A percentile compares a stretch with the other conserved stretches of the same genome.
phyloP scores from a whole-genome alignment of 208 protist species.

The Trypanosoma lewisi region DNA sequence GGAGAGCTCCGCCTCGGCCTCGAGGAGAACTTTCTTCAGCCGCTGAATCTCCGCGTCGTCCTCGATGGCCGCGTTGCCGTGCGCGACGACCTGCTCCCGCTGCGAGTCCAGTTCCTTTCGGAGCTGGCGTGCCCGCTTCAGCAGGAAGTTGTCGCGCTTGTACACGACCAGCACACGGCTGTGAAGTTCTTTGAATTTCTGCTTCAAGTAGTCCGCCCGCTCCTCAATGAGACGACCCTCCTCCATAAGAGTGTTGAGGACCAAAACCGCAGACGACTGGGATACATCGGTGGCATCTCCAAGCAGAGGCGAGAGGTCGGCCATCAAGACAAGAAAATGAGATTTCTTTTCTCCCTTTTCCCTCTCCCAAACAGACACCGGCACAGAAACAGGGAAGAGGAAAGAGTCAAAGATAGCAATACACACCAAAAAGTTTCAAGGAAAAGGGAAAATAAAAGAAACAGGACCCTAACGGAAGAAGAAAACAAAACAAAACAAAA shows the following conservation, averaged over 20 bases:
- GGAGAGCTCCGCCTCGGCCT: constrained; percentile 74
- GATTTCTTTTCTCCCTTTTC: too few relatives aligned
- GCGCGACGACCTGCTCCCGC: constrained; percentile 61
- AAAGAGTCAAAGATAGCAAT: too few relatives aligned
- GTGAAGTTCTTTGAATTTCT: constrained; percentile 87
- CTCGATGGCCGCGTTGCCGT: constrained; percentile 63
- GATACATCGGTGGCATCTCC: constrained; percentile 85
- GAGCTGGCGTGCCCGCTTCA: constrained; percentile 84
- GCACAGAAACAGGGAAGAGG: too few relatives aligned
- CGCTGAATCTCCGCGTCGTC: constrained; percentile 87
- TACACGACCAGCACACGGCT: constrained; percentile 85
- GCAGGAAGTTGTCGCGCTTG: constrained; percentile 84
- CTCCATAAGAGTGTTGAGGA: constrained; percentile 82
- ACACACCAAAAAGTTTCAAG: neutral
- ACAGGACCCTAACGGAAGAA: constrained; percentile 2
- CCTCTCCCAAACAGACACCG: too few relatives aligned
- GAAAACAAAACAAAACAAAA: neutral
- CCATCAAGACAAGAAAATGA: constrained; percentile 18
- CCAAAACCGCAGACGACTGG: constrained; percentile 80
- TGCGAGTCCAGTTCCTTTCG: constrained; percentile 79
- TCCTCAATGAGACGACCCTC: constrained; percentile 86
- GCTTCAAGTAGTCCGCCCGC: constrained; percentile 79
- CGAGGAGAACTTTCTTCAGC: constrained; percentile 71
- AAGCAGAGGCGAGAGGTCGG: constrained; percentile 20
- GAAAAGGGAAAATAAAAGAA: constrained; percentile 9